phyloP scores from a whole-genome alignment of 108 stramenopile genomes.

The Cyclostephanos tholiformis region DNA sequence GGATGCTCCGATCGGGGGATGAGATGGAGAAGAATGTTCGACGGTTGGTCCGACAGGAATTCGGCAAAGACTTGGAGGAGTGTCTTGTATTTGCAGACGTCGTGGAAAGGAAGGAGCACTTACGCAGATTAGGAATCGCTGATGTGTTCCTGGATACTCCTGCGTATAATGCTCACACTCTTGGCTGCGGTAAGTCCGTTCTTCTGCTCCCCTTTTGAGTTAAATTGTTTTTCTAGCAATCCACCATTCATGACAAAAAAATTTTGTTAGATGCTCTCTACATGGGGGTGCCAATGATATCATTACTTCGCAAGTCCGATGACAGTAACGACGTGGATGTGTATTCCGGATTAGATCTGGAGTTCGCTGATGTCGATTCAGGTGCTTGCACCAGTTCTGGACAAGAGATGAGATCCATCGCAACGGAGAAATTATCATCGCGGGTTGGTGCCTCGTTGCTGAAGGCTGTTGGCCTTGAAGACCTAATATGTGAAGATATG shows the following conservation, averaged over 20 bases:
- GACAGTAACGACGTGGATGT: neutral
- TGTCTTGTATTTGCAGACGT: constrained; percentile 76
- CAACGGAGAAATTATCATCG: constrained; percentile 77
- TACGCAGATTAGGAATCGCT: constrained; percentile 68
- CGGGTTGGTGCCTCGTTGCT: constrained; percentile 80
- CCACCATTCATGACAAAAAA: neutral
- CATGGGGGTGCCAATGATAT: constrained; percentile 81
- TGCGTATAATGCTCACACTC: constrained; percentile 85
- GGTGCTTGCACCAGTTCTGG: constrained; percentile 1
- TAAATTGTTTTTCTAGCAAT: neutral
- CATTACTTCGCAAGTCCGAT: constrained; percentile 39
- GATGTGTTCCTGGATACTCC: constrained; percentile 90
- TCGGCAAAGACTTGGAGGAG: constrained; percentile 44
- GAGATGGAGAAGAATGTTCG: constrained; percentile 78
- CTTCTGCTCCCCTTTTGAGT: neutral
- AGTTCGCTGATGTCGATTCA: neutral
- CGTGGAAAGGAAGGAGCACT: constrained; percentile 72
- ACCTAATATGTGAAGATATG: constrained; percentile 53
- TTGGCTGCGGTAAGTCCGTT: constrained; percentile 74
- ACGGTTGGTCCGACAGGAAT: constrained; percentile 49
- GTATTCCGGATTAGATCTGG: neutral
- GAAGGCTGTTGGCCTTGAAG: constrained; percentile 54
- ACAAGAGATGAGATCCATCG: constrained; percentile 15
- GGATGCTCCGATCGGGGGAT: constrained; percentile 77
- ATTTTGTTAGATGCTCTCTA: constrained; percentile 26